Conservation (phyloP, 192 early-diverging fungal genomes). For the Kappamyces sp. region DNA sequence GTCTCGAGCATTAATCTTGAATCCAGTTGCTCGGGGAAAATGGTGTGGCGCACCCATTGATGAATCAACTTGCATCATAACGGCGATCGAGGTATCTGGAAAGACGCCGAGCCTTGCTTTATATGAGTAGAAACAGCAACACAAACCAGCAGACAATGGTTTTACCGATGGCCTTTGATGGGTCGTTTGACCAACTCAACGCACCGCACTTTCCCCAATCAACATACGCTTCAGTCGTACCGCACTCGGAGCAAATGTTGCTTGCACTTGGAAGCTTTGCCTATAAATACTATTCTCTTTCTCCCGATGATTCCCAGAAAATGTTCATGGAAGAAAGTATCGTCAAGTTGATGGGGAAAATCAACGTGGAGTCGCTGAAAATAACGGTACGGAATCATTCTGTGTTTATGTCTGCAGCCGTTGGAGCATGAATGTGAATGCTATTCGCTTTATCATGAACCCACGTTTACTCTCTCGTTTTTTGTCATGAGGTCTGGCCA, state of each 20-base stretch:
- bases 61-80: no score
- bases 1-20: no score
- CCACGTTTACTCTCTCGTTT: conserved; percentile 36
- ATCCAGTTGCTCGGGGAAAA: no score
- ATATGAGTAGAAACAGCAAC: no score
- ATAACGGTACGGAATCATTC: neutral
- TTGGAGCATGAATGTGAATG: conserved; percentile 11
- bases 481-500: conserved; percentile 35
- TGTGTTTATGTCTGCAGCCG: neutral
- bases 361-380: neutral
- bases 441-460: conserved; percentile 18
- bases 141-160: no score
- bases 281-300: conserved; percentile 11
- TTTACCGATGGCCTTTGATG: no score
- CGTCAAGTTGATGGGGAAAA: neutral
- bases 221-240: no score
- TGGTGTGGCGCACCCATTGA: no score
- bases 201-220: no score
- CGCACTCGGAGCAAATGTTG: conserved; percentile 1
- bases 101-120: no score
- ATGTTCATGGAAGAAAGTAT: neutral
- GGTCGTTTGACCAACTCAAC: no score
- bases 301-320: conserved; percentile 4
- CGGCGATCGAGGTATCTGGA: no score
- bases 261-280: conserved; percentile 12